These are phyloP conservation scores for Synchytrium microbalum DNA, from an alignment of 371 early-diverging fungal species.

Conservation along the genomic window DNA sequence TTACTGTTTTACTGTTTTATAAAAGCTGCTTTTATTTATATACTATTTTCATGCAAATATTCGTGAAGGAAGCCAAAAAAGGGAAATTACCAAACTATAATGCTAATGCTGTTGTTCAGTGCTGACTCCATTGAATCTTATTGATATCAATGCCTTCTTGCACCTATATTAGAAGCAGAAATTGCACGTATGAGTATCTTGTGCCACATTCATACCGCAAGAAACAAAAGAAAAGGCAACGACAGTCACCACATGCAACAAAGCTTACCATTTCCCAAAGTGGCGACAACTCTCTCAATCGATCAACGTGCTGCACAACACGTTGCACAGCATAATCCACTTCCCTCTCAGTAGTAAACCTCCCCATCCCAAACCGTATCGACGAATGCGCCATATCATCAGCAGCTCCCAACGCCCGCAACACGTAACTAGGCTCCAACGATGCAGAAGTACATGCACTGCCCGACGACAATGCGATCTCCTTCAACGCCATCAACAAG, in stretches of 20 bases:
- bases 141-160: slow-evolving; percentile 92
- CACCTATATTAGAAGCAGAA: slow-evolving; percentile 22
- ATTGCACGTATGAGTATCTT: neutral
- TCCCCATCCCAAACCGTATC: slow-evolving; percentile 97
- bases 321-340: slow-evolving; percentile 84
- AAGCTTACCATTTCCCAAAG: slow-evolving; percentile 91
- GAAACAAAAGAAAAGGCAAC: slow-evolving; percentile 6
- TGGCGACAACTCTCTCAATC: slow-evolving; percentile 95
- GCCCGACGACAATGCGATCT: slow-evolving; percentile 96
- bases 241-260: neutral
- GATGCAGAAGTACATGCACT: slow-evolving; percentile 99
- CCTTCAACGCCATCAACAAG: slow-evolving; percentile 97
- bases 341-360: slow-evolving; percentile 97
- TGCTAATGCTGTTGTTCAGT: slow-evolving; percentile 36
- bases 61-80: neutral
- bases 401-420: slow-evolving; percentile 96
- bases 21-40: neutral
- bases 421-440: slow-evolving; percentile 97
- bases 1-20: neutral
- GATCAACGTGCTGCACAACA: slow-evolving; percentile 85
- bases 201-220: neutral
- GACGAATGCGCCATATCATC: slow-evolving; percentile 98
- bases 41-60: neutral
- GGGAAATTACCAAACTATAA: neutral
- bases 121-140: slow-evolving; percentile 86